Base-by-base conservation (phyloP, 2,329 filamentous ascomycete genomes). In the Simplicillium sp. region DNA sequence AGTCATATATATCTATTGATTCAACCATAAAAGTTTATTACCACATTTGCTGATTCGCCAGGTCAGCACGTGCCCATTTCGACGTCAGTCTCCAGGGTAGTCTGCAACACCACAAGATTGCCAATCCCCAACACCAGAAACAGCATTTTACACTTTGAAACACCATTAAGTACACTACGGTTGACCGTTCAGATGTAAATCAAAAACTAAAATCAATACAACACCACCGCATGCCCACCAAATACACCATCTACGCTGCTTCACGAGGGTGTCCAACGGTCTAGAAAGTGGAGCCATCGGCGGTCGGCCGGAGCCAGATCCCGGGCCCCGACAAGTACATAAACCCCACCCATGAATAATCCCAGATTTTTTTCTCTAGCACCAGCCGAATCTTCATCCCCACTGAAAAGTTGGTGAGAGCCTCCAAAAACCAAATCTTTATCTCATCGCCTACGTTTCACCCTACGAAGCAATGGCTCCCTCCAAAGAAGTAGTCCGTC, bases 401-500 rank as follows among this genome's bases (percentile, higher is more conserved):
- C 54, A 58, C 50, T 53, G 50, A 49, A 51, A 51, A 54, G 46
- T 39, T 38, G 37, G 32, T 28, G 37, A 39, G 41, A n/a, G 17
- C 34, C 15, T n/a, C 34, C 34, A 43, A 43, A 39, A 39, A 25
- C 15, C 20, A 25, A 25, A n/a, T n/a, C n/a, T n/a, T 9, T 9
- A 25, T 25, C 20, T 9, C 20, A 25, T 25, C 20, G 6, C 6
- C 9, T 25, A 9, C 20, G 5, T 9, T 25, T 25, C 9, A 25
- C 6, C 20, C 5, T 9, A 25, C 5, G 20, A 25, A 46, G 58
- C 44, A 46, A 68, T 68, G 66, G 58, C 62, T 18, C 57, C 62
- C 44, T 66, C 64, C 43, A 67, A 65, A 49, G 56, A 64, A 45
- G 50, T 68, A 41, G 58, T 51, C 42, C 52, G 52, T 35, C 47